These are phyloP conservation scores for Sphenostylis stenocarpa DNA, from an alignment of 306 rosid genomes.

Conservation along the genomic window DNA sequence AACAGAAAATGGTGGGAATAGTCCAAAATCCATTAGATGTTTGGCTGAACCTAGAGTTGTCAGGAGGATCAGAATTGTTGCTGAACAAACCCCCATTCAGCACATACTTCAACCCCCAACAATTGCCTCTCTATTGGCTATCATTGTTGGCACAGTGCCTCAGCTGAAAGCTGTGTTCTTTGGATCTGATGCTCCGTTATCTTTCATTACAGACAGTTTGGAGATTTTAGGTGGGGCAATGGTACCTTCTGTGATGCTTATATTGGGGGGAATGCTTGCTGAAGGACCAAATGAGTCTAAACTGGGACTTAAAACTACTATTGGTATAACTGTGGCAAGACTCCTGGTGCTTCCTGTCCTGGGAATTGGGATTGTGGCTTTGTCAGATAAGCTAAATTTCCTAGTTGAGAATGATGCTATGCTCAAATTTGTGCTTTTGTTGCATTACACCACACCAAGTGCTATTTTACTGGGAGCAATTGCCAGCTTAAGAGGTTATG, in stretches of 20 bases:
- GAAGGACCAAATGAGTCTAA: constrained; percentile 83
- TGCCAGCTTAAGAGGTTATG: constrained; percentile 91
- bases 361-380: constrained; percentile 65
- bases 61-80: constrained; percentile 73
- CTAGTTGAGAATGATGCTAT: constrained; percentile 57
- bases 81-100: constrained; percentile 77
- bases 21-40: constrained; percentile 74
- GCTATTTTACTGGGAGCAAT: constrained; percentile 87
- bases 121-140: constrained; percentile 82
- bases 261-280: constrained; percentile 91
- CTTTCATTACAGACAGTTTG: constrained; percentile 69
- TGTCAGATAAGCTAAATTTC: constrained; percentile 64
- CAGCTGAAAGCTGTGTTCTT: constrained; percentile 70
- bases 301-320: constrained; percentile 71
- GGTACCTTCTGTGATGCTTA: constrained; percentile 91
- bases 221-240: constrained; percentile 73
- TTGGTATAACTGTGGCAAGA: constrained; percentile 74
- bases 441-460: constrained; percentile 88
- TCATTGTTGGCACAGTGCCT: constrained; percentile 73
- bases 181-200: constrained; percentile 63
- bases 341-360: constrained; percentile 80
- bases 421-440: constrained; percentile 73
- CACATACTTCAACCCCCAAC: constrained; percentile 92
- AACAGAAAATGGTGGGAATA: constrained; percentile 41
- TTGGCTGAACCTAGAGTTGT: constrained; percentile 85